A percentile compares a stretch with the other conserved stretches of the same genome.
phyloP scores from a whole-genome alignment of 2,329 filamentous ascomycete species.

The Didymella keratinophila region DNA sequence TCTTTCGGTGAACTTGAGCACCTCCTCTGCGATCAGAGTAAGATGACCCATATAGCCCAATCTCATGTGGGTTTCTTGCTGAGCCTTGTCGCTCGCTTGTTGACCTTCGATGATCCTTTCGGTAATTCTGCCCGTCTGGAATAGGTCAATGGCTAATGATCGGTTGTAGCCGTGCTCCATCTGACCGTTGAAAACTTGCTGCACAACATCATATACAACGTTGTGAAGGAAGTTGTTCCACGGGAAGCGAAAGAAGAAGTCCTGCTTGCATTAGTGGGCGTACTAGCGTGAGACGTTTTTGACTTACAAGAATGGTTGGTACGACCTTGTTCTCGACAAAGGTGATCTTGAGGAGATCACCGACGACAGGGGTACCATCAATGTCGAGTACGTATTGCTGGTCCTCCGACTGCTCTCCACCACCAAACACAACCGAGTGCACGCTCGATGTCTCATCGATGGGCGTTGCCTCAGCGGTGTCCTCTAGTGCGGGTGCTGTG shows the following conservation, averaged over 20 bases:
- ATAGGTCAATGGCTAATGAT: slow-evolving; percentile 87
- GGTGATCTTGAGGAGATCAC: slow-evolving; percentile 92
- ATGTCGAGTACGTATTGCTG: slow-evolving; percentile 64
- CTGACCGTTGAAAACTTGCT: slow-evolving; percentile 98
- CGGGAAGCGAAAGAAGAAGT: slow-evolving; percentile 97
- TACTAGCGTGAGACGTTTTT: neutral
- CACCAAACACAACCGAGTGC: slow-evolving; percentile 47
- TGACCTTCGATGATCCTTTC: slow-evolving; percentile 93
- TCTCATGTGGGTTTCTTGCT: slow-evolving; percentile 83
- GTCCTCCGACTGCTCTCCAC: slow-evolving; percentile 37
- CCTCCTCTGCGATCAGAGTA: slow-evolving; percentile 95
- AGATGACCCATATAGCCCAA: slow-evolving; percentile 99
- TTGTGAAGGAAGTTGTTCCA: slow-evolving; percentile 99
- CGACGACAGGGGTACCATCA: slow-evolving; percentile 80
- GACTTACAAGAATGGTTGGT: slow-evolving; percentile 87
- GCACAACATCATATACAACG: slow-evolving; percentile 97
- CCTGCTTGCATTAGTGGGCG: slow-evolving; percentile 59
- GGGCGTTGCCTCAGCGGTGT: slow-evolving; percentile 47
- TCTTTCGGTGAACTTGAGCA: slow-evolving; percentile 96
- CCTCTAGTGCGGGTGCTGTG: slow-evolving; percentile 37
- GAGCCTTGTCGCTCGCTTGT: slow-evolving; percentile 82
- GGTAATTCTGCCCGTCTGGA: slow-evolving; percentile 88
- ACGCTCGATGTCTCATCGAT: slow-evolving; percentile 48
- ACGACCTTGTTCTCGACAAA: slow-evolving; percentile 96
- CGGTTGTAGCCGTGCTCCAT: slow-evolving; percentile 97